phyloP scores from a whole-genome alignment of 257 asterid species.

The Ophiorrhiza pumila region DNA sequence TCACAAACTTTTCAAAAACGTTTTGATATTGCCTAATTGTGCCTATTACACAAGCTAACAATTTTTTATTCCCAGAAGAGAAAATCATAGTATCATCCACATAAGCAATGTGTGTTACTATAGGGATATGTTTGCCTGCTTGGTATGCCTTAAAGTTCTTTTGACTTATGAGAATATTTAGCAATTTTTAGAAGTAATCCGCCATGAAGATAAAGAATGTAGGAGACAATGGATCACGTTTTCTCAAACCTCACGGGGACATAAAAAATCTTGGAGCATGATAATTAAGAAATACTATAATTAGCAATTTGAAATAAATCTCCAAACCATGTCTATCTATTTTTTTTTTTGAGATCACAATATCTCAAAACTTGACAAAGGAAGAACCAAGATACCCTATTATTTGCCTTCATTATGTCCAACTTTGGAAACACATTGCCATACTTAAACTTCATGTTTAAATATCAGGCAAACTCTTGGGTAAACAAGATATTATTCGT shows the following conservation, averaged over 20 bases:
- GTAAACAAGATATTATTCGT: neutral
- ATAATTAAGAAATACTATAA: neutral
- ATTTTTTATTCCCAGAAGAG: no score
- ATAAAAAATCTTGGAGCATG: neutral
- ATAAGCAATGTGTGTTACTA: no score
- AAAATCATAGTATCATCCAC: no score
- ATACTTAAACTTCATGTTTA: neutral
- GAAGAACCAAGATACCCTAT: neutral
- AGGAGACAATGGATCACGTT: neutral
- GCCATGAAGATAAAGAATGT: neutral
- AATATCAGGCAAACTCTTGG: neutral
- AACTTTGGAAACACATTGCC: no score
- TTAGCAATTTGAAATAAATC: neutral
- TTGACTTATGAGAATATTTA: no score
- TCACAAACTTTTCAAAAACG: no score
- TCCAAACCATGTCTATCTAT: neutral
- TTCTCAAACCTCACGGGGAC: neutral
- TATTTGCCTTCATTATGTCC: no score
- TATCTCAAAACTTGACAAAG: neutral
- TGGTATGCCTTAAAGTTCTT: no score
- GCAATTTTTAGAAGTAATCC: neutral
- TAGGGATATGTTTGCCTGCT: no score
- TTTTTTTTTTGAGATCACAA: neutral
- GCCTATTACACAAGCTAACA: no score
- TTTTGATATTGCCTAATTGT: no score